Conservation (phyloP, 2,329 filamentous ascomycete genomes). For the Cercospora sp. region DNA sequence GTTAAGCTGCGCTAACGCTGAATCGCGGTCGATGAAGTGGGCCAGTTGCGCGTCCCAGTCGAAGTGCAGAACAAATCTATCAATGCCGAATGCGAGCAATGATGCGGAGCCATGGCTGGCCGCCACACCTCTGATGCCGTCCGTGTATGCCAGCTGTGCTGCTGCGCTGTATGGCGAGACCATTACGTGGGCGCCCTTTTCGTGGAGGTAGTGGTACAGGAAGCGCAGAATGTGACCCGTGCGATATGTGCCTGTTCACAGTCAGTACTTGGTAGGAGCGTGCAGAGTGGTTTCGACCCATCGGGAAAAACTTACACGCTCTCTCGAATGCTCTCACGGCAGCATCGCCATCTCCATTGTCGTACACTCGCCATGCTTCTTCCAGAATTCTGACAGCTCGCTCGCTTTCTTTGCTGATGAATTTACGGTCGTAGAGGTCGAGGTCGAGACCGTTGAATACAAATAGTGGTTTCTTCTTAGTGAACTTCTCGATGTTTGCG, state of each 20-base stretch:
- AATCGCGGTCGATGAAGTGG: slow-evolving; percentile 59
- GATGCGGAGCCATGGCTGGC: slow-evolving; percentile 83
- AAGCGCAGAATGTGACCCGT: slow-evolving; percentile 73
- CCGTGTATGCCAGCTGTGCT: slow-evolving; percentile 78
- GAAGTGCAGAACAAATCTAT: slow-evolving; percentile 67
- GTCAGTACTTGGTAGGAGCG: slow-evolving; percentile 21
- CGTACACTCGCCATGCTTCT: slow-evolving; percentile 85
- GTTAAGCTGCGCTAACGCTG: slow-evolving; percentile 66
- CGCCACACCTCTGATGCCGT: slow-evolving; percentile 67
- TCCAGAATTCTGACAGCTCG: slow-evolving; percentile 34
- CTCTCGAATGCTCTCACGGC: slow-evolving; percentile 86
- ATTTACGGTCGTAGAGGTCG: slow-evolving; percentile 32
- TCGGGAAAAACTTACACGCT: slow-evolving; percentile 58
- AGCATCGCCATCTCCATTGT: slow-evolving; percentile 72
- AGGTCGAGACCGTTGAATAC: slow-evolving; percentile 82
- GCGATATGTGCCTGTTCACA: slow-evolving; percentile 62
- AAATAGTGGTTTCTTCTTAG: slow-evolving; percentile 75
- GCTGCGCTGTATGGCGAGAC: slow-evolving; percentile 86
- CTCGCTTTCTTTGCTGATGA: slow-evolving; percentile 29
- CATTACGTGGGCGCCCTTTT: slow-evolving; percentile 70
- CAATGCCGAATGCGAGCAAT: slow-evolving; percentile 79
- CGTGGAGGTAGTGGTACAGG: slow-evolving; percentile 71
- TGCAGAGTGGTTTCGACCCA: background rate
- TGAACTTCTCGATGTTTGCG: slow-evolving; percentile 62
- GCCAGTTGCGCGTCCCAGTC: slow-evolving; percentile 67